These are phyloP conservation scores for Phytopythium helicoides DNA, from an alignment of 352 stramenopile genomes.

Conservation along the genomic window DNA sequence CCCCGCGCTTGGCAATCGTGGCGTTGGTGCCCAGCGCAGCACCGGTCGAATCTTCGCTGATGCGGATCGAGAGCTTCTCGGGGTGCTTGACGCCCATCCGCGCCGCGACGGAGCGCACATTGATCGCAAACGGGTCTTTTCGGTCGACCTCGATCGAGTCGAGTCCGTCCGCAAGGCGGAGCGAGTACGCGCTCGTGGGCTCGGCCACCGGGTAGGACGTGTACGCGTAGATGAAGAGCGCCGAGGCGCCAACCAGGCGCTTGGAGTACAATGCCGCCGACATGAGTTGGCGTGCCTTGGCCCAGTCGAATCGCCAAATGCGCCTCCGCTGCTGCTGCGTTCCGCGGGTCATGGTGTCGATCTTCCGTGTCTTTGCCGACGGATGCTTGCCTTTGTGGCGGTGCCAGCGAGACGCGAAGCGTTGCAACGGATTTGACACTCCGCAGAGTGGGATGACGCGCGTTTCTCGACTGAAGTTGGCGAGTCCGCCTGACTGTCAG, in stretches of 20 bases:
- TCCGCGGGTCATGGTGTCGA: neutral
- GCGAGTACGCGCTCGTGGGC: constrained; percentile 56
- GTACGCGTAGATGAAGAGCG: constrained; percentile 26
- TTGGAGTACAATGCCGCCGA: constrained; percentile 26
- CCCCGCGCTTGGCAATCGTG: constrained; percentile 47
- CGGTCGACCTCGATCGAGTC: constrained; percentile 54
- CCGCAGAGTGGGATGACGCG: constrained; percentile 2
- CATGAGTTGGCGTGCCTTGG: constrained; percentile 17
- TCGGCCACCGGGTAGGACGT: constrained; percentile 50
- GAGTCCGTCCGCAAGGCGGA: constrained; percentile 52
- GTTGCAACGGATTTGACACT: constrained; percentile 1
- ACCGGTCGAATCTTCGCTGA: constrained; percentile 57
- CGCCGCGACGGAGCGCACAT: constrained; percentile 58
- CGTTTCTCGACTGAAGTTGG: neutral
- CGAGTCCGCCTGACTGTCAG: no score
- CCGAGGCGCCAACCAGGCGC: constrained; percentile 24
- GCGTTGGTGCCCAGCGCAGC: constrained; percentile 66
- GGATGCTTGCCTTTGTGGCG: constrained; percentile 5
- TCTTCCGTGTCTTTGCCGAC: neutral
- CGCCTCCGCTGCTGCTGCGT: neutral
- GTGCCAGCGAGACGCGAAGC: constrained; percentile 4
- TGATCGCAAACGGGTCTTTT: constrained; percentile 57
- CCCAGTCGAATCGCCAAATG: constrained; percentile 5
- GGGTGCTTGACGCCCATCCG: constrained; percentile 66
- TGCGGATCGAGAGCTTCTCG: constrained; percentile 60